Percentiles rank a stretch among this genome's conserved stretches.
These are phyloP conservation scores for Ophiocordyceps sinensis DNA, from an alignment of 2,329 filamentous ascomycete genomes.

Conservation along the genomic window DNA sequence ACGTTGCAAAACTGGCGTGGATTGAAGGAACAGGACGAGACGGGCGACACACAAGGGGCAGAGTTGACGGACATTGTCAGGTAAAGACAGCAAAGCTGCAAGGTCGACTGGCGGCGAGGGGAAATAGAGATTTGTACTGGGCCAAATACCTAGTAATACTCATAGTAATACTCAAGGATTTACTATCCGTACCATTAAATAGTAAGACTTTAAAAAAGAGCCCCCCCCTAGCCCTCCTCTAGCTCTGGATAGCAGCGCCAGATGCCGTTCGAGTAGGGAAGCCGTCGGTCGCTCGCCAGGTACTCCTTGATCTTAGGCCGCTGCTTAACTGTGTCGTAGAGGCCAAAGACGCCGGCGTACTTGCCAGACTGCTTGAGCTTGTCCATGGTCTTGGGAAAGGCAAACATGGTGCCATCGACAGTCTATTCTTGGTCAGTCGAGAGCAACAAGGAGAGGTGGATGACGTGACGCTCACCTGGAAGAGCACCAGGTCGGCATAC, in stretches of 20 bases:
- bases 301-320: slow-evolving; percentile 54
- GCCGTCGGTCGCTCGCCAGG: slow-evolving; percentile 47
- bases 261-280: slow-evolving; percentile 48
- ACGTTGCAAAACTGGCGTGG: no score
- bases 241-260: slow-evolving; percentile 63
- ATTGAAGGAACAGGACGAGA: no score
- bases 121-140: no score
- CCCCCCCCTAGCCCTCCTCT: slow-evolving; percentile 26
- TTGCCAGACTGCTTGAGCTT: slow-evolving; percentile 39
- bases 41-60: no score
- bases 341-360: slow-evolving; percentile 46
- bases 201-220: no score
- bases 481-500: slow-evolving; percentile 61
- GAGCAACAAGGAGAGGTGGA: not conserved
- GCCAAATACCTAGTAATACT: no score
- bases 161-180: no score
- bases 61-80: not conserved
- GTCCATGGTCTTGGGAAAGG: slow-evolving; percentile 54
- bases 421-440: slow-evolving; percentile 12
- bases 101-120: not conserved
- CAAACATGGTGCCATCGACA: slow-evolving; percentile 45
- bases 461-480: slow-evolving; percentile 37
- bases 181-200: no score
- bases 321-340: slow-evolving; percentile 49
- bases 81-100: not conserved